Percentiles rank a stretch among this genome's conserved stretches.
Evolutionary conservation across 768 basidiomycete species (phyloP).

Genomic region (Mycena indigotica): DNA sequence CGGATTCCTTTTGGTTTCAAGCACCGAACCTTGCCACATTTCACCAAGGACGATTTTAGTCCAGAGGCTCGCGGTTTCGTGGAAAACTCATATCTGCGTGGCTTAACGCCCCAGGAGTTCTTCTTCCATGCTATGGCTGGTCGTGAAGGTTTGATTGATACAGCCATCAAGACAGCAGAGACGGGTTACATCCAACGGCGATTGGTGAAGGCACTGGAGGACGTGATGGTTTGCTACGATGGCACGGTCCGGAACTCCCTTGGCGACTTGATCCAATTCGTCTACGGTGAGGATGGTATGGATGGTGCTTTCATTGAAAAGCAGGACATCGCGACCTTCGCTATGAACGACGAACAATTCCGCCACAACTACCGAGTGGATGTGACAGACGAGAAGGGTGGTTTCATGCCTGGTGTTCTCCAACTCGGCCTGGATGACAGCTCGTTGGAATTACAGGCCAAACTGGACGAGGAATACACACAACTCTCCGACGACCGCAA

Average conservation of each 20-base stretch:
- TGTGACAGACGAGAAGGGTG: conserved; percentile 64
- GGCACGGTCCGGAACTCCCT: conserved; percentile 97
- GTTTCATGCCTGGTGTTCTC: conserved; percentile 77
- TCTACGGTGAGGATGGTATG: conserved; percentile 99
- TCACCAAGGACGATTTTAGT: conserved; percentile 98
- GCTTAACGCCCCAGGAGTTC: conserved; percentile 96
- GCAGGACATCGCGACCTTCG: conserved; percentile 90
- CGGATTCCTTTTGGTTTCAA: conserved; percentile 98
- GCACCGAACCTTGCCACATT: conserved; percentile 92
- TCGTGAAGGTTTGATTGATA: no score
- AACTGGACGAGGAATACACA: conserved; percentile 67
- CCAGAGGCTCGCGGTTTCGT: conserved; percentile 98
- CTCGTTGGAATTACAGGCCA: conserved; percentile 64
- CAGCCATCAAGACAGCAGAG: conserved; percentile 99
- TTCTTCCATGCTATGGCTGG: no score
- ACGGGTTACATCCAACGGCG: conserved; percentile 98
- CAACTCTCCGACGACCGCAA: conserved; percentile 75
- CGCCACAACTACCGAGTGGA: conserved; percentile 95
- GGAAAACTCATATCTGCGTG: conserved; percentile 96
- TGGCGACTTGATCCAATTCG: conserved; percentile 93
- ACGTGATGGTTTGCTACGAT: conserved; percentile 96
- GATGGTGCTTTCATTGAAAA: conserved; percentile 97
- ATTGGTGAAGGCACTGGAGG: conserved; percentile 96
- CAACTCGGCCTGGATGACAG: conserved; percentile 89
- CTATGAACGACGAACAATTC: conserved; percentile 78